A percentile compares a stretch with the other conserved stretches of the same genome.
Evolutionary conservation across 371 early-diverging fungal genomes (phyloP).

Genomic region (Mucor irregularis): DNA sequence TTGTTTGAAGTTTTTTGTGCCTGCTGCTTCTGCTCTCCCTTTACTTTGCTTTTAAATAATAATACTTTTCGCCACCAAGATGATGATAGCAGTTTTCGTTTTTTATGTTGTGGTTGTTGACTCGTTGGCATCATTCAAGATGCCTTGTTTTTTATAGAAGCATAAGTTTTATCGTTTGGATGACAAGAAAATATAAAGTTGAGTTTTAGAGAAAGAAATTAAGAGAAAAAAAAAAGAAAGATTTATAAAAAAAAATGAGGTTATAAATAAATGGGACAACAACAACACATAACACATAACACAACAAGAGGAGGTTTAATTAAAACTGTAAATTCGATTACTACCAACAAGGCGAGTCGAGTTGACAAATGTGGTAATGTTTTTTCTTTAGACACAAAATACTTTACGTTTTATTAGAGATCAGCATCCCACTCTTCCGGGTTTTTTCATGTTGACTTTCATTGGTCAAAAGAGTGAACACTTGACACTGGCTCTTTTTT

Average conservation of each 20-base stretch:
- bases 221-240: not conserved
- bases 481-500: too few relatives aligned
- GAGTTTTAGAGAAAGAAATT: not conserved
- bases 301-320: conserved; percentile 15
- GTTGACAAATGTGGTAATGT: conserved; percentile 10
- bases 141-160: not conserved
- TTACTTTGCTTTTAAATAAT: not conserved
- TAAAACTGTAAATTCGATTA: not conserved
- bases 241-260: not conserved
- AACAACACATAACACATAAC: too few relatives aligned
- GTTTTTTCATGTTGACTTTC: too few relatives aligned
- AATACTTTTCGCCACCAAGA: conserved; percentile 12
- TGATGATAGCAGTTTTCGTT: too few relatives aligned
- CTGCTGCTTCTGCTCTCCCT: not conserved
- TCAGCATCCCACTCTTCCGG: too few relatives aligned
- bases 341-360: conserved; percentile 5
- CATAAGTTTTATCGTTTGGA: not conserved
- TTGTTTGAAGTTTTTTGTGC: not conserved
- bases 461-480: too few relatives aligned
- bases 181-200: not conserved
- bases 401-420: too few relatives aligned
- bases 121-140: conserved; percentile 5
- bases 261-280: not conserved
- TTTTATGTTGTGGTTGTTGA: not conserved
- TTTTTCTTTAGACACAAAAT: too few relatives aligned